Evolutionary conservation across 75 land plant genomes (phyloP), one percentile per base, ranked within the genome.

Genomic region (Cryptomeria japonica): DNA sequence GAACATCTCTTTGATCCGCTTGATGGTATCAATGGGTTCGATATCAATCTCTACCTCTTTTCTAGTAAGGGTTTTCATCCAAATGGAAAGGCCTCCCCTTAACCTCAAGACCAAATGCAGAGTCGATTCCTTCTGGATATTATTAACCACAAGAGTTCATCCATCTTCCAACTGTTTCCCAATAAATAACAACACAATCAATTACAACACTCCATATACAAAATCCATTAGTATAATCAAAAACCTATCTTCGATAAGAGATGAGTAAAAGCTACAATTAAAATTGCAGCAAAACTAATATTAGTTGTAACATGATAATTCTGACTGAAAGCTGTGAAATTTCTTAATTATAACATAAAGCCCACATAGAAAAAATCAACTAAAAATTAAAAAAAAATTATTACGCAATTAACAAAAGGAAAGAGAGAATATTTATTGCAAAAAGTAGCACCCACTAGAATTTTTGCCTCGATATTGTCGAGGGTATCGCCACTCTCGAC

Each of bases 101-200:
- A 96, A 93, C 91, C 97, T 93, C 86, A 97, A 89, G 36, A 97
- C 97, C 51, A 95, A 88, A 87, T 97, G 97, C 73, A 97, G 93
- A 1, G 98, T 97, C 2, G 98, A 96, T 5, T 96, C 97, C 88
- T 96, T 97, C 90, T 97, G 97, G 42, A 97, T 97, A 85, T 97
- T 97, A 72, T 97, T 96, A 87, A 94, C 97, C 3, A 96, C 98
- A 85, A 97, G 91, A 36, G 97, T 97, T 12, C 96, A 91, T 25
- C 95, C 98, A 92, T 97, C 97, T 91, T 96, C 98, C 91, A 97
- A 80, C 88, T 97, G 98, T 84, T 97, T 97, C 41, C 98, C 98
- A 89, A 96, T 97, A 93, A 94, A 96, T 42, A 94, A 93, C 51
- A 94, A 86, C 97, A 89, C 91, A 95, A 95, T 92, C 95, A 94